Evolutionary conservation across 2,329 filamentous ascomycete species (phyloP), one percentile per base, ranked within the genome.

Genomic region (Biscogniauxia sp.): DNA sequence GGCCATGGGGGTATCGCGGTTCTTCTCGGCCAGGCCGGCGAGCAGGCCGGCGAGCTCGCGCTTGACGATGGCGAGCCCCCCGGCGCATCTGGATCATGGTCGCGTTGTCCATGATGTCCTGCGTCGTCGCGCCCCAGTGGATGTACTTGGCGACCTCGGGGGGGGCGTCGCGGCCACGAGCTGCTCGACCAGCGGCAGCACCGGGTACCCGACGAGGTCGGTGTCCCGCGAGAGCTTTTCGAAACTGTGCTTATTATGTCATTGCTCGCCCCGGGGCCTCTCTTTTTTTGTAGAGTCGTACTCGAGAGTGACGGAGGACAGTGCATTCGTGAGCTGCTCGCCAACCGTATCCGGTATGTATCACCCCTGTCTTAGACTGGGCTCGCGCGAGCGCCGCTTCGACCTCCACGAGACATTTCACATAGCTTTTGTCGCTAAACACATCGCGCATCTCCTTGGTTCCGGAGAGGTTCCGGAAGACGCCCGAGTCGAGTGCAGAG

Each of bases 41-140:
- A 85, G 72, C 5, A 76, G 78, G 4, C 68, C 67, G 32, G 79
- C 77, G 3, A 84, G 73, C 1, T 80, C 74, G 4, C 72, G 67
- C 61, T 82, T 76, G 3, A 85, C 76, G 17, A 85, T 76, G 0
- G 72, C 69, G 15, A 86, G 70, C 0, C 82, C 82, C 82, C 13
- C 76, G 65, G 51, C 82, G 80, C 69, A 84, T 83, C 64, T 85
- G 83, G 8, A 86, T 66, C 1, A 84, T 73, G 13, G 77, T 80
- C 0, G 82, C 83, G 0, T 79, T 73, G 63, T 85, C 83, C 82
- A 84, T 85, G 60, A 85, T 84, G 64, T 86, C 83, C 63, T 86
- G 83, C 0, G 83, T 86, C 0, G 83, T 85, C 1, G 83, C 82
- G 8, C 83, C 83, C 82, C 83, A 85, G 67, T 85, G 83, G 11